Percentiles rank a stretch among this genome's conserved stretches.
Conservation (phyloP, 176 grass and related monocot genomes). For the Avena insularis region DNA sequence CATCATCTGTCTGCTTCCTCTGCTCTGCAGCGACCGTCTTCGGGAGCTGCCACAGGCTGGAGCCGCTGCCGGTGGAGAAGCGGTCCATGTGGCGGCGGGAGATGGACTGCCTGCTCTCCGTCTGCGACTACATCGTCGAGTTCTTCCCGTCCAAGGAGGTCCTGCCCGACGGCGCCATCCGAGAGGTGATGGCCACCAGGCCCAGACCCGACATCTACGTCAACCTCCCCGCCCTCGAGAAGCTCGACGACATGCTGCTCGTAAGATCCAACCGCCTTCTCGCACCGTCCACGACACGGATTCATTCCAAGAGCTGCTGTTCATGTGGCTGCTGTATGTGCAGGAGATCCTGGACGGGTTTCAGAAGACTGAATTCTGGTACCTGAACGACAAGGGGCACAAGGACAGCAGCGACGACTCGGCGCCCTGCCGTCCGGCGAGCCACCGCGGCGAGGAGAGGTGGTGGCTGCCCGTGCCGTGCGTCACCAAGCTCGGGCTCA, state of each 20-base stretch:
- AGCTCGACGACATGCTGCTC: conserved; percentile 87
- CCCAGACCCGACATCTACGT: conserved; percentile 80
- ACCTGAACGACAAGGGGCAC: conserved; percentile 63
- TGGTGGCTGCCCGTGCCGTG: conserved; percentile 95
- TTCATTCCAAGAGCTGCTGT: neutral
- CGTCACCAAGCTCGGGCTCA: conserved; percentile 68
- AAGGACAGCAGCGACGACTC: conserved; percentile 38
- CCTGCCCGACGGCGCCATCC: conserved; percentile 58
- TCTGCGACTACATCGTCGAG: conserved; percentile 90
- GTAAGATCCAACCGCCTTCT: conserved; percentile 45
- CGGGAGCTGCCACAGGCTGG: conserved; percentile 78
- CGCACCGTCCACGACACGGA: neutral
- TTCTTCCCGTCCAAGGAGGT: conserved; percentile 74
- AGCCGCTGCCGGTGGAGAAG: conserved; percentile 71
- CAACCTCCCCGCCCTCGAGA: conserved; percentile 90
- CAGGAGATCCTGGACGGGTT: conserved; percentile 86
- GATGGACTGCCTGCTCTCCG: conserved; percentile 86
- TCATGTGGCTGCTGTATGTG: neutral
- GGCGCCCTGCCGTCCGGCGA: conserved; percentile 46
- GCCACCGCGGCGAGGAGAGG: conserved; percentile 63
- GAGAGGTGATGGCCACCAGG: conserved; percentile 77
- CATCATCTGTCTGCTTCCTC: neutral
- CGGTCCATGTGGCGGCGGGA: conserved; percentile 84
- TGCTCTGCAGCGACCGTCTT: conserved; percentile 81
- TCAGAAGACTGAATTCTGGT: conserved; percentile 94